A percentile compares a stretch with the other conserved stretches of the same genome.
phyloP scores from a whole-genome alignment of 2,329 filamentous ascomycete species.

The Stemphylium lycopersici region DNA sequence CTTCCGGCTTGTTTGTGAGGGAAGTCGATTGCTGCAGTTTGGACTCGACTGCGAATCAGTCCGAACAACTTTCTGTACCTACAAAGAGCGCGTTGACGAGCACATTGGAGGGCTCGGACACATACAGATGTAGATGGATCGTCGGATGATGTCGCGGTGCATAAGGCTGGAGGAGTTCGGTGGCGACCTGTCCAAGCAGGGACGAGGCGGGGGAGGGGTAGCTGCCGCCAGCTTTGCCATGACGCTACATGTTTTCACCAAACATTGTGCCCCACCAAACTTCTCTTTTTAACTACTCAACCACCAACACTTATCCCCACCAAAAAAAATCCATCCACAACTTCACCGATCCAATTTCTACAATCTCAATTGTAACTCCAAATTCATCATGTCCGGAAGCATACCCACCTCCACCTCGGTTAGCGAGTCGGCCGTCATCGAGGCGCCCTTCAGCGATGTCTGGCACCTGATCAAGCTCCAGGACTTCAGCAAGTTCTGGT shows the following conservation, averaged over 20 bases:
- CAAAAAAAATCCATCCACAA: background rate
- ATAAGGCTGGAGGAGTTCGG: conserved; percentile 11
- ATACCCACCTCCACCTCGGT: conserved; percentile 73
- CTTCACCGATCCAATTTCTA: background rate
- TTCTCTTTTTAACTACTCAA: conserved; percentile 13
- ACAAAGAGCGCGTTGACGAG: background rate
- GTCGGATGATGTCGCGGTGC: background rate
- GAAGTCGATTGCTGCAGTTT: background rate
- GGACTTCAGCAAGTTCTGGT: conserved; percentile 72
- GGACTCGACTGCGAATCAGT: background rate
- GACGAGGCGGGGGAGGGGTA: conserved; percentile 35
- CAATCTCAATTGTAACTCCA: conserved; percentile 10
- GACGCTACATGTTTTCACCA: conserved; percentile 21
- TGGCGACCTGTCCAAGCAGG: conserved; percentile 21
- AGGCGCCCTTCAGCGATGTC: conserved; percentile 68
- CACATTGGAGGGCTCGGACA: background rate
- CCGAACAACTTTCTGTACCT: background rate
- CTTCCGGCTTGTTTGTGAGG: background rate
- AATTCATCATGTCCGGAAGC: conserved; percentile 30
- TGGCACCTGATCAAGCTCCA: conserved; percentile 79
- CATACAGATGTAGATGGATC: background rate
- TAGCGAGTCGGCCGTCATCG: conserved; percentile 70
- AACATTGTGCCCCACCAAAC: conserved; percentile 24
- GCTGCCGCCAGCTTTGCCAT: conserved; percentile 19
- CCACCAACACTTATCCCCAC: conserved; percentile 5